Evolutionary conservation across 1,284 basidiomycete species (phyloP).

Genomic region (Bondarzewia mesenterica): DNA sequence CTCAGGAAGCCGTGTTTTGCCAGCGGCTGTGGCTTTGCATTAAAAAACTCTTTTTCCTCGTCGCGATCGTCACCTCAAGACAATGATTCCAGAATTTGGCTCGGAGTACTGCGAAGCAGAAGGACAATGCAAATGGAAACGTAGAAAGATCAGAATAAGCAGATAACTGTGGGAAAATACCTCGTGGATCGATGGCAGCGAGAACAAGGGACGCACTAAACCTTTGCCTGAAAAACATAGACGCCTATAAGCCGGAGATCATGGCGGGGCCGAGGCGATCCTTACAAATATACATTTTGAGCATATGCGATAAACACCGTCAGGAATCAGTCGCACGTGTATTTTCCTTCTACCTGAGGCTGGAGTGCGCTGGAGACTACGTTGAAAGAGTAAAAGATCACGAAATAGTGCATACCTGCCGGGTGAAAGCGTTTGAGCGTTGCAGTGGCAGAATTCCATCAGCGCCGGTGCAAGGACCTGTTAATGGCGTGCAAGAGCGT

Average conservation of each 20-base stretch:
- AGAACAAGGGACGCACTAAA: neutral
- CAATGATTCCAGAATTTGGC: too few relatives aligned
- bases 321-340: neutral
- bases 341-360: too few relatives aligned
- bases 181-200: neutral
- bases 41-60: too few relatives aligned
- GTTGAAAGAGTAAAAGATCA: too few relatives aligned
- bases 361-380: too few relatives aligned
- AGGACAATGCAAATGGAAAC: conserved; percentile 4
- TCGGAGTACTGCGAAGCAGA: conserved; percentile 1
- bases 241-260: neutral
- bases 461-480: neutral
- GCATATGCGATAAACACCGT: neutral
- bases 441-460: neutral
- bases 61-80: too few relatives aligned
- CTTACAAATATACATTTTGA: neutral
- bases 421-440: too few relatives aligned
- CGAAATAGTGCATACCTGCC: too few relatives aligned
- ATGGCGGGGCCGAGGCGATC: neutral
- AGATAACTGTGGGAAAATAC: neutral
- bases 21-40: too few relatives aligned
- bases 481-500: neutral
- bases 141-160: neutral
- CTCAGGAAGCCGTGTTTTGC: too few relatives aligned
- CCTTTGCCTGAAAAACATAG: neutral